Conservation (phyloP, 441 rosid species). For the Adansonia rubrostipa region DNA sequence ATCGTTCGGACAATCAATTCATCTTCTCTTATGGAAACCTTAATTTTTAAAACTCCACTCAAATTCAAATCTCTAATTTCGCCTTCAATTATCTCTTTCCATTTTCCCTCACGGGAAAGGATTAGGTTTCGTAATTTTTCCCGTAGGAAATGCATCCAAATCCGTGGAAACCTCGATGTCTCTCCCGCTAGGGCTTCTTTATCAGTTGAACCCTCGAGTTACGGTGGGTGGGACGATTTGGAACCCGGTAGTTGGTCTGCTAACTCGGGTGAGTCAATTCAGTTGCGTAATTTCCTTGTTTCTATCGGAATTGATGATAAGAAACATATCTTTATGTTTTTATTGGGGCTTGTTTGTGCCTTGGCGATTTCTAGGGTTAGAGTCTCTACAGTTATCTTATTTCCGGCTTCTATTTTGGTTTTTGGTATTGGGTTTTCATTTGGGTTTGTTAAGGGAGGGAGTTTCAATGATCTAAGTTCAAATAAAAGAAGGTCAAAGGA, state of each 20-base stretch:
- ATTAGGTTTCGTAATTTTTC: conserved; percentile 21
- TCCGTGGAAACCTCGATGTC: conserved; percentile 11
- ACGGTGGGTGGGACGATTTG: conserved; percentile 66
- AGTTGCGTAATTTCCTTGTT: conserved; percentile 48
- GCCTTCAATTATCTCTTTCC: conserved; percentile 35
- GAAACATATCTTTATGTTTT: conserved; percentile 46
- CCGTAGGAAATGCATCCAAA: conserved; percentile 27
- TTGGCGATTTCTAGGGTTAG: conserved; percentile 58
- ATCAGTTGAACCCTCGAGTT: conserved; percentile 34
- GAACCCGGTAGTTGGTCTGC: conserved; percentile 35
- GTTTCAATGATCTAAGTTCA: conserved; percentile 33
- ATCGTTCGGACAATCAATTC: not conserved
- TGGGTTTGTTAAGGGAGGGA: conserved; percentile 60
- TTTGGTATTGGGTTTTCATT: conserved; percentile 60
- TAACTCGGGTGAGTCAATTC: conserved; percentile 49
- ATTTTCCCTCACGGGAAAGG: conserved; percentile 34
- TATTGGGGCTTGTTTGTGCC: conserved; percentile 54
- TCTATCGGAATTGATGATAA: conserved; percentile 59
- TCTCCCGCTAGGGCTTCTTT: conserved; percentile 31
- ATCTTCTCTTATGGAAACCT: conserved; percentile 36
- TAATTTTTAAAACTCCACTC: conserved; percentile 26
- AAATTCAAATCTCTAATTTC: conserved; percentile 29
- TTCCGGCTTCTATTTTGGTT: conserved; percentile 63
- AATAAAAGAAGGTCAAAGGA: conserved; percentile 48
- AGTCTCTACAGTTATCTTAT: conserved; percentile 49